Evolutionary conservation across 768 basidiomycete genomes (phyloP), one percentile per base, ranked within the genome.

Genomic region (Galerina marginata): DNA sequence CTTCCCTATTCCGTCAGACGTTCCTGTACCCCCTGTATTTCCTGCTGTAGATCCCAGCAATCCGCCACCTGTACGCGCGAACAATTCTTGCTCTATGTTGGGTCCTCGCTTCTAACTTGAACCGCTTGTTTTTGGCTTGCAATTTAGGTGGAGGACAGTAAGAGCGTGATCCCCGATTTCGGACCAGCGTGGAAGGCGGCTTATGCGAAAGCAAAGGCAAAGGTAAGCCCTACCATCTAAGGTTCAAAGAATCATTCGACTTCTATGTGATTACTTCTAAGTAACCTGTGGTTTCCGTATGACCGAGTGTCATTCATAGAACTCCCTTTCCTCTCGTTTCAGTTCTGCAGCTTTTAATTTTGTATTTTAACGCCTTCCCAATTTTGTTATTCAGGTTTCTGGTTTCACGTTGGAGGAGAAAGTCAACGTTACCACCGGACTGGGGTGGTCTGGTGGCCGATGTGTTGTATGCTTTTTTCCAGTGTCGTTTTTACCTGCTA

Each of bases 371-470:
- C 29, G 20, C 50, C 9, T 43, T 48, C 44, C 23, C 39, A 23
- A 25, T 56, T 44, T 50, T 23, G 11, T 36, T 62, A 6, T 2
- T 11, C 61, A 67, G 64, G 43, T 67, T 23, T 56, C 66, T 16
- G 46, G 42, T 40, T 64, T 85, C 55, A 80, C 85, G 6, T 74
- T 90, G 29, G 82, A 87, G 56, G 83, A 90, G 71, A 91, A 91
- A 68, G 83, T 85, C 9, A 86, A 81, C 49, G 71, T 88, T 4
- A 80, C 81, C 9, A 91, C 89, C 4, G 90, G 90, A 42, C 80
- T 89, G 1, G 86, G 86, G 14, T 89, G 87, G 87, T 66, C 66
- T 69, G 74, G 72, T 54, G 90, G 90, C 1, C 82, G 78, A 2
- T 93, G 91, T 69, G 89, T 92, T 11, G 91, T 84, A 67, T 63